phyloP scores from a whole-genome alignment of 2,329 filamentous ascomycete species.

The Aspergillus ustus region DNA sequence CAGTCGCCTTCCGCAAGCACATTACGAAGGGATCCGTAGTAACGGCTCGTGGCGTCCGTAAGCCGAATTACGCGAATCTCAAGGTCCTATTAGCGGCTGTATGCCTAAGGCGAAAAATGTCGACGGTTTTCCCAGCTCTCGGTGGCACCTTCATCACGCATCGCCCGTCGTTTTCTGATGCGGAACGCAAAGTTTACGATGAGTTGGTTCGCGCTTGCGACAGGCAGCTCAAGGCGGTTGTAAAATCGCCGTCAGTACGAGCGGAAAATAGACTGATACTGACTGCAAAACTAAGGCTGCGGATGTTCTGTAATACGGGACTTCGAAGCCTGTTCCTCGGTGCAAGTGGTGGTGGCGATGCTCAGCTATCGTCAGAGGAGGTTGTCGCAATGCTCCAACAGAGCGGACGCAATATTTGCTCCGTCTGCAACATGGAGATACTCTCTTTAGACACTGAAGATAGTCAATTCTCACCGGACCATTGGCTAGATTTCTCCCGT shows the following conservation, averaged over 20 bases:
- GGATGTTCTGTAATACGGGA: not conserved
- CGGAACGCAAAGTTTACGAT: not conserved
- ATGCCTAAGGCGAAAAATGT: not conserved
- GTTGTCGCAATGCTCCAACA: not conserved
- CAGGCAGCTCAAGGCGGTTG: not conserved
- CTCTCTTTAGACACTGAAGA: not conserved
- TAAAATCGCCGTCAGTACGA: not conserved
- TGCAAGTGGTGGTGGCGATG: not conserved
- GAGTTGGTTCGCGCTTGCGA: not conserved
- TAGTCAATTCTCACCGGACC: not conserved
- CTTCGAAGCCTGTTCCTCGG: not conserved
- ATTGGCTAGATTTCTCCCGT: not conserved
- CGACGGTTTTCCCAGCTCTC: not conserved
- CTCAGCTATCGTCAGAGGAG: not conserved
- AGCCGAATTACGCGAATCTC: not conserved
- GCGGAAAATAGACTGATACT: not conserved
- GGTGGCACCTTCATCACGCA: not conserved
- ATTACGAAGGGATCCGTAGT: not conserved
- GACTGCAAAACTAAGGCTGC: not conserved
- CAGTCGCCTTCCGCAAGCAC: not conserved
- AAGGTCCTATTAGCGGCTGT: not conserved
- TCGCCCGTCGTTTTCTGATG: not conserved
- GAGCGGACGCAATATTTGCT: not conserved
- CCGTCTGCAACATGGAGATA: not conserved
- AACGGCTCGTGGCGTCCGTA: not conserved